Base-by-base conservation (phyloP, 805 yeast species). In the Hanseniaspora vineae region DNA sequence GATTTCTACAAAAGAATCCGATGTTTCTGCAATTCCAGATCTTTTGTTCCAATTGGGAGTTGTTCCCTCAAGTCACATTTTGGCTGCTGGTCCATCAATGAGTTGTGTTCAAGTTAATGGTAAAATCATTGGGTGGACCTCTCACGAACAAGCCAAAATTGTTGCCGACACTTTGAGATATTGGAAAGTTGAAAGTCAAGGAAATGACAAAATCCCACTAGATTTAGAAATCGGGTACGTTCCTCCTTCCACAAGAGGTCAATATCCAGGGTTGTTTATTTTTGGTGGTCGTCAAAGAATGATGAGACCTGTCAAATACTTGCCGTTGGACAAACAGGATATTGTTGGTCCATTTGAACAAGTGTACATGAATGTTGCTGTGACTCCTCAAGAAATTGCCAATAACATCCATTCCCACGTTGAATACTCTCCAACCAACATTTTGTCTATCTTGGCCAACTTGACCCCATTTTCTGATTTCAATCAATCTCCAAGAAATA, bases 401-500 rank as follows among this genome's bases (percentile, higher is more conserved):
- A 75, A 72, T 52, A 77, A 84, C 55, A 70, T 80, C 43, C 97
- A 92, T 65, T 73, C 88, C 6, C 98, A 92, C 61, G 97, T 90
- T 53, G 98, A 92, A 69, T 88, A 75, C 65, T 75, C 94, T 2
- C 97, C 98, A 58, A 92, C 97, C 2, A 88, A 92, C 66, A 87
- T 92, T 45, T 71, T 92, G 56, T 88, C 97, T 19, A 90, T 92
- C 55, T 73, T 92, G 65, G 98, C 97, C 54, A 92, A 92, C 68
- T 75, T 92, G 72, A 92, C 98, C 1, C 98, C 98, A 55, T 92
- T 87, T 65, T 89, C 97, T 1, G 98, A 92, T 66, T 92, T 92
- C 72, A 92, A 92, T 68, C 98, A 92, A 72, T 89, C 97, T 29
- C 98, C 98, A 60, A 84, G 98, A 79, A 92, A 92, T 66, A 92